These are phyloP conservation scores for Breviolum minutum DNA, from an alignment of 73 alveolate species.

Conservation along the genomic window DNA sequence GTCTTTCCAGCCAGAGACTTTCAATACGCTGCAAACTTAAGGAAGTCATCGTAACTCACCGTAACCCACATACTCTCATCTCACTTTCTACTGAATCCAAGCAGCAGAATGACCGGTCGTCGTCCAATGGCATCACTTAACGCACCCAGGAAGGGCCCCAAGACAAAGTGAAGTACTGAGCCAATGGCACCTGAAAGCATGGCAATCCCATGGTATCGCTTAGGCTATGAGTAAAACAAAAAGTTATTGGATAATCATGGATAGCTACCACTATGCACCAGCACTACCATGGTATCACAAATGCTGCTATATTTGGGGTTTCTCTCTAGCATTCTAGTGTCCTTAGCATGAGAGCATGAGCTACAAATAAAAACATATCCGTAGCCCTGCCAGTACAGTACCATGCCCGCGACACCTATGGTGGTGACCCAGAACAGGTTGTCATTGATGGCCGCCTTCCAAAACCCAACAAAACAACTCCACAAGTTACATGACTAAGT, in stretches of 20 bases:
- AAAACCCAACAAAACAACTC: background rate
- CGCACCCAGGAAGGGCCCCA: constrained; percentile 88
- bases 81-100: background rate
- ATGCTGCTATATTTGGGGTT: too few relatives aligned
- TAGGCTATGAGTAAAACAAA: too few relatives aligned
- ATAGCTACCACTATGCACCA: too few relatives aligned
- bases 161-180: constrained; percentile 49
- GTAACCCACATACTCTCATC: too few relatives aligned
- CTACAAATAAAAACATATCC: too few relatives aligned
- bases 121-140: constrained; percentile 64
- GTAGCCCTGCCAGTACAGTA: background rate
- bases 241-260: too few relatives aligned
- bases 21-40: background rate
- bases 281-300: too few relatives aligned
- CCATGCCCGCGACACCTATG: background rate
- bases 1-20: too few relatives aligned
- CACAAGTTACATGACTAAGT: background rate
- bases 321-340: too few relatives aligned
- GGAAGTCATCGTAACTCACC: too few relatives aligned
- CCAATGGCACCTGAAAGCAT: constrained; percentile 31
- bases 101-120: constrained; percentile 73
- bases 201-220: background rate
- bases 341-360: too few relatives aligned
- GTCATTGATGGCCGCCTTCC: constrained; percentile 83
- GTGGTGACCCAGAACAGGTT: constrained; percentile 81